Conservation (phyloP, 2,329 filamentous ascomycete genomes). For the Dactylellina drechsleri region DNA sequence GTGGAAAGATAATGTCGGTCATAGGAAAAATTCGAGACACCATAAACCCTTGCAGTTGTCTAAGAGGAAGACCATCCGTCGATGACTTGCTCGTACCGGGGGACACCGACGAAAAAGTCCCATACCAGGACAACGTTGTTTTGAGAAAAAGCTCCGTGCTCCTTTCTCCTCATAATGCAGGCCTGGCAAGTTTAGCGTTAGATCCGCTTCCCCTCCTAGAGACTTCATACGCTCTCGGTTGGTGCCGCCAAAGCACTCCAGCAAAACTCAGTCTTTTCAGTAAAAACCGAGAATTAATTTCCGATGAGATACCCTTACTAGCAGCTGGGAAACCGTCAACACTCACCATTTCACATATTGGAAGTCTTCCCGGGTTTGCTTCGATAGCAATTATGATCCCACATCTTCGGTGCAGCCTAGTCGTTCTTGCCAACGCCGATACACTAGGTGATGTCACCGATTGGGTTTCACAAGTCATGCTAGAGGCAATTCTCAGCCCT, state of each 20-base stretch:
- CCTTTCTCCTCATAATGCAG: slow-evolving; percentile 6
- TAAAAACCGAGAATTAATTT: slow-evolving; percentile 6
- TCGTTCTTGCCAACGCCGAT: slow-evolving; percentile 2
- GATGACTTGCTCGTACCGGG: too few species aligned
- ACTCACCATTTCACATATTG: slow-evolving; percentile 4
- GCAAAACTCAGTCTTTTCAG: slow-evolving; percentile 1
- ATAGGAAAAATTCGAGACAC: too few species aligned
- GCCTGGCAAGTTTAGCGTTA: slow-evolving; percentile 1
- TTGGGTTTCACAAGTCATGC: slow-evolving; percentile 4
- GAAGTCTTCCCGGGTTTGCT: slow-evolving; percentile 6
- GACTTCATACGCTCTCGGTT: slow-evolving; percentile 8
- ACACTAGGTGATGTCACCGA: slow-evolving; percentile 8
- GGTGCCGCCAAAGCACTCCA: slow-evolving; percentile 4
- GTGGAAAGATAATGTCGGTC: too few species aligned
- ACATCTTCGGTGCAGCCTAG: background rate
- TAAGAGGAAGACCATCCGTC: too few species aligned
- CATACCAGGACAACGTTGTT: background rate
- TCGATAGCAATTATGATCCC: slow-evolving; percentile 12
- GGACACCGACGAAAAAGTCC: too few species aligned
- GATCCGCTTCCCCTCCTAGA: background rate
- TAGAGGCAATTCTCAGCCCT: slow-evolving; percentile 1
- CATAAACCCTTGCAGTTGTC: too few species aligned
- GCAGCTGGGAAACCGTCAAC: background rate
- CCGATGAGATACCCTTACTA: slow-evolving; percentile 2
- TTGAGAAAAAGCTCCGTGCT: background rate